Evolutionary conservation across 176 grass and related monocot genomes (phyloP), one percentile per base, ranked within the genome.

Genomic region (Eragrostis nindensis): DNA sequence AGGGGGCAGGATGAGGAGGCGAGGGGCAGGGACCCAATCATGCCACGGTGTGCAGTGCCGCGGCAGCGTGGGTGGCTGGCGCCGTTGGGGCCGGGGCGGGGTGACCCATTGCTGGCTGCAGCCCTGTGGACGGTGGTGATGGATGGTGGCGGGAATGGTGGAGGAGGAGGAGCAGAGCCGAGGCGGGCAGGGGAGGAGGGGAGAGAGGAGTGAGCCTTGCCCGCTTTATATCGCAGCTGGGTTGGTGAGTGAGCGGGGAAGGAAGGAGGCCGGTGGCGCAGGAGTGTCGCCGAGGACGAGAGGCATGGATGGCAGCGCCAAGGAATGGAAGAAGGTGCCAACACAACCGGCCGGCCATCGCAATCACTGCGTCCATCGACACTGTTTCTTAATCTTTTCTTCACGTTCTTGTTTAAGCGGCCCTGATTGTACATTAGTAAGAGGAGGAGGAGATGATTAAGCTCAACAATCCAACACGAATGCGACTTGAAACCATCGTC

Each of bases 11-110:
- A 17, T 36, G 9, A 4, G 32, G 43, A 59, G n/a, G n/a, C 7
- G 22, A 52, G 49, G 25, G 40, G 41, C 77, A 70, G 78, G 65
- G 77, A 85, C 65, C 77, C 62, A 88, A 89, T 89, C 70, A 84
- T 84, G 81, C 65, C 87, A 84, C 81, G 86, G 69, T 89, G 87
- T 85, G 81, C 76, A 66, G 71, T 47, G 77, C 76, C 39, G 76
- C 48, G 53, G 53, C 73, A 38, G 73, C 73, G 73, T 75, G 73
- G 73, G 47, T 50, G 27, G 5, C 69, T 42, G 70, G 16, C 26
- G 48, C 65, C 72, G 55, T 47, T 27, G 25, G 66, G 79, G 53
- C 62, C 46, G 11, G 5, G 6, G 8, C 2, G 59, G 59, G 43
- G 43, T 30, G 66, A 57, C 66, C 32, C 66, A 29, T 77, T 27